Evolutionary conservation across 345 rosid species (phyloP), one percentile per base, ranked within the genome.

Genomic region (Luvunga scandens): DNA sequence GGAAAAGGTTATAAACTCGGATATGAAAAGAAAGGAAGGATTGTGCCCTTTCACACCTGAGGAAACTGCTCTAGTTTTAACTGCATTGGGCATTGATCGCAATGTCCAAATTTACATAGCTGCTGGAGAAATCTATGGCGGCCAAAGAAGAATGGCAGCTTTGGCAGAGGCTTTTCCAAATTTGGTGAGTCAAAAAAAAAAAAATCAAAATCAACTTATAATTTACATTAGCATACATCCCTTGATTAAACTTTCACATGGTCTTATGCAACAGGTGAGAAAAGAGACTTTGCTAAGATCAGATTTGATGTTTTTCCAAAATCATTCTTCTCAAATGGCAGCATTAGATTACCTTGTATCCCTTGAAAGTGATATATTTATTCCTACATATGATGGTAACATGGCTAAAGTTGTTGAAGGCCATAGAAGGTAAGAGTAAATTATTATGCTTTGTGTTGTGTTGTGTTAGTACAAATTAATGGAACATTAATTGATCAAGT

Each of bases 351-450:
- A 91, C 86, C 83, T 95, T 24, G 98, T 95, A 70, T 90, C 98
- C 42, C 79, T 93, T 38, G 98, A 93, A 83, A 93, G 98, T 24
- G 98, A 95, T 79, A 89, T 91, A 82, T 95, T 95, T 80, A 88
- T 95, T 80, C 98, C 98, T 36, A 95, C 98, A 6, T 88, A 91
- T 75, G 94, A 93, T 60, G 98, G 98, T 65, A 95, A 95, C 84
- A 93, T 95, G 98, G 98, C 98, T 38, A 95, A 85, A 87, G 98
- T 95, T n/a, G 98, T 95, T 21, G 98, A 93, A 91, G 98, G 98
- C 83, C 98, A 95, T 81, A 90, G 98, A 70, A 93, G 98, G 98
- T 95, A 83, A 71, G 36, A 28, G 1, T 5, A 36, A 62, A 9
- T 5, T 3, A 4, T 18, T 67, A 6, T 34, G 19, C 5, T 42